Evolutionary conservation across 208 protist species (phyloP).

Genomic region (Leishmania aethiopica): DNA sequence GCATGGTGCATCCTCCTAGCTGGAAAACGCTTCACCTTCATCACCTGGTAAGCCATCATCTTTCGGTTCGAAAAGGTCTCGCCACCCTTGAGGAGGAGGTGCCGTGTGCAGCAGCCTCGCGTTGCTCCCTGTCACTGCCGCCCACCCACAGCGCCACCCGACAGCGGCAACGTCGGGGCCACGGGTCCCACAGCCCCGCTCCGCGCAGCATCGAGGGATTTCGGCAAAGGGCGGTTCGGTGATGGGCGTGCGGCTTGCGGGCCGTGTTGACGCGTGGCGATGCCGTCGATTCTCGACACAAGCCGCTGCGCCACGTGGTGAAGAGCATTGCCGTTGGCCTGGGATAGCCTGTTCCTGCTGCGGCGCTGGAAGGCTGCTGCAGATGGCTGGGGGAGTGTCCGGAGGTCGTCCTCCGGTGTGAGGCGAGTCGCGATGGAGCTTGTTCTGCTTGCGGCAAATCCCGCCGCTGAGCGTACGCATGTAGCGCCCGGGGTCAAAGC

Average conservation of each 20-base stretch:
- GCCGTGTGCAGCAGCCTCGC: not conserved
- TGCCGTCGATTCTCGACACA: too few relatives aligned
- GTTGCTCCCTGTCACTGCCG: not conserved
- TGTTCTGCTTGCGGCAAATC: not conserved
- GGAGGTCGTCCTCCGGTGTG: too few relatives aligned
- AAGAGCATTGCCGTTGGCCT: too few relatives aligned
- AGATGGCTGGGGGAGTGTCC: too few relatives aligned
- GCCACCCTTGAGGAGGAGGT: not conserved
- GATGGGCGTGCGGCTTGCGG: too few relatives aligned
- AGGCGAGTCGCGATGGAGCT: not conserved
- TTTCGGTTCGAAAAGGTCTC: not conserved
- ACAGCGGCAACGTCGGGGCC: not conserved
- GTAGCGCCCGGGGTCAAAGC: not conserved
- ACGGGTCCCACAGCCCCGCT: not conserved
- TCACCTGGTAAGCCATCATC: not conserved
- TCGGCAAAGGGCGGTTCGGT: not conserved
- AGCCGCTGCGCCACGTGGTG: too few relatives aligned
- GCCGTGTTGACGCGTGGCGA: too few relatives aligned
- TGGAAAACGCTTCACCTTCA: not conserved
- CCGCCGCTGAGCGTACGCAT: not conserved
- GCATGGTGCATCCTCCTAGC: not conserved
- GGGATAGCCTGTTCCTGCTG: too few relatives aligned
- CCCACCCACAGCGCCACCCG: not conserved
- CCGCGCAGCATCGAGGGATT: not conserved
- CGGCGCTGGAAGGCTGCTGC: too few relatives aligned